Evolutionary conservation across 768 basidiomycete genomes (phyloP).

Genomic region (Mycena crocata): DNA sequence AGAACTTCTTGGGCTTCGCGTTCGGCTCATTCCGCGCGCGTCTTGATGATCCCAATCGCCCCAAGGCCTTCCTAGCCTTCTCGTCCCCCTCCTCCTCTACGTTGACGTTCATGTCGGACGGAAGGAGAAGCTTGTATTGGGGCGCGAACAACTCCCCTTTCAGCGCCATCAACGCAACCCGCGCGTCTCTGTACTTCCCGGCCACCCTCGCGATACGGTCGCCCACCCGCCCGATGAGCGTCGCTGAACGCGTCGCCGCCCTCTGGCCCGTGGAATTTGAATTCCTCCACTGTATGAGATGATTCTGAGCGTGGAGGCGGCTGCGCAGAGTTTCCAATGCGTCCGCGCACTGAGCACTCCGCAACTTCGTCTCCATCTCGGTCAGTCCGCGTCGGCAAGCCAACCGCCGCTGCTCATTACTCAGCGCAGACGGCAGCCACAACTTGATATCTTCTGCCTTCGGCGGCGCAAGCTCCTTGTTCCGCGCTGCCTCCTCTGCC

Average conservation of each 20-base stretch:
- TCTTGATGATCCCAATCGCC: background rate
- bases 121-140: slow-evolving; percentile 7
- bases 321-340: background rate
- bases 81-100: slow-evolving; percentile 13
- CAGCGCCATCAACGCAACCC: background rate
- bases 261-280: slow-evolving; percentile 13
- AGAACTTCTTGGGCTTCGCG: slow-evolving; percentile 5
- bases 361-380: slow-evolving; percentile 11
- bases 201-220: background rate
- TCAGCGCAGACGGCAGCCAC: slow-evolving; percentile 22
- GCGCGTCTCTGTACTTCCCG: slow-evolving; percentile 4
- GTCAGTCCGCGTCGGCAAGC: background rate
- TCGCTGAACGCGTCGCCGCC: background rate
- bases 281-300: slow-evolving; percentile 16
- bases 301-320: slow-evolving; percentile 19
- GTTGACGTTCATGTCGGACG: background rate
- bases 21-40: background rate
- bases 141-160: background rate
- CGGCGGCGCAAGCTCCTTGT: background rate
- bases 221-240: slow-evolving; percentile 17
- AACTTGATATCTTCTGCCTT: slow-evolving; percentile 27
- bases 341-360: slow-evolving; percentile 14
- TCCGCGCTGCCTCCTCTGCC: slow-evolving; percentile 17
- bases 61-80: background rate
- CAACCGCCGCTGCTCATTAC: background rate